Percentiles rank a stretch among this genome's conserved stretches.
Conservation (phyloP, 1,284 basidiomycete genomes). For the Omphalotus olearius region DNA sequence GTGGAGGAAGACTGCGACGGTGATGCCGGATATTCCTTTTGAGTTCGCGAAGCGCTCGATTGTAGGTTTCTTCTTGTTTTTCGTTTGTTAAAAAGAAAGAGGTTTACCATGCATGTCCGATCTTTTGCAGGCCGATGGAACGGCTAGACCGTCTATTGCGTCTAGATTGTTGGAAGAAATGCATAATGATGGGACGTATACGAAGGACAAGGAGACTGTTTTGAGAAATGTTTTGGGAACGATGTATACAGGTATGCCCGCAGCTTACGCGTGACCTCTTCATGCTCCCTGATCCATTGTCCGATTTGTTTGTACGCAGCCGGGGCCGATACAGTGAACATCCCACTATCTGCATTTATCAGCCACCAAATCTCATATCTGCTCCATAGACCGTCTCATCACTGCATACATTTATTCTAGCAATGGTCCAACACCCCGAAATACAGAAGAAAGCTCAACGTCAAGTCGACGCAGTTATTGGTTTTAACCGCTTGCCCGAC, state of each 20-base stretch:
- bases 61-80: not conserved
- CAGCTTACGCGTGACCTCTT: too few relatives aligned
- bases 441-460: conserved; percentile 17
- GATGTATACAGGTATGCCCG: conserved; percentile 11
- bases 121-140: conserved; percentile 7
- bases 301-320: too few relatives aligned
- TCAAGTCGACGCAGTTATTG: conserved; percentile 16
- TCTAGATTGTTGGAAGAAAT: conserved; percentile 7
- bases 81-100: too few relatives aligned
- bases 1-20: not conserved
- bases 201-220: conserved; percentile 1
- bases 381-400: conserved; percentile 5
- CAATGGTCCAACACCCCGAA: conserved; percentile 14
- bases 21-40: not conserved
- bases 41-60: conserved; percentile 1
- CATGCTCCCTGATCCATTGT: too few relatives aligned
- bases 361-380: too few relatives aligned
- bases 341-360: too few relatives aligned
- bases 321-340: conserved; percentile 11
- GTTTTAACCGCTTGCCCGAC: conserved; percentile 14
- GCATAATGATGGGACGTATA: conserved; percentile 7
- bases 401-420: conserved; percentile 3
- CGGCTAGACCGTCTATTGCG: conserved; percentile 8
- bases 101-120: not conserved
- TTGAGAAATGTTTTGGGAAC: not conserved